Evolutionary conservation across 2,329 filamentous ascomycete species (phyloP).

Genomic region (Diatrype stigma): DNA sequence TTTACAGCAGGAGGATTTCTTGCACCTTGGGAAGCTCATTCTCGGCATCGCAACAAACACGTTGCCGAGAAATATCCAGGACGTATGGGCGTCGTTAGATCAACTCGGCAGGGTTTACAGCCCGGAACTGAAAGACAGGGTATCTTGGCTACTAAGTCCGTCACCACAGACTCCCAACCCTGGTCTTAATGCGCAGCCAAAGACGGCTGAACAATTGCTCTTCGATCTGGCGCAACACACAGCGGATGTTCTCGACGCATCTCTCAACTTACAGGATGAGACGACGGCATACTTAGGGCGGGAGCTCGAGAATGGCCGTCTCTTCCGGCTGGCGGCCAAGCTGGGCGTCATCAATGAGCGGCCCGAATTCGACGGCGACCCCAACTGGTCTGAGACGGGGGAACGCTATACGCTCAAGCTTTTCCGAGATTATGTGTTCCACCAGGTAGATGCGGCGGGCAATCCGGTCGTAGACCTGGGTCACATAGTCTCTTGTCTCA

Average conservation of each 20-base stretch:
- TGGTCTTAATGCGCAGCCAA: slow-evolving; percentile 33
- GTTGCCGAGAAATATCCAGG: slow-evolving; percentile 48
- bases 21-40: slow-evolving; percentile 78
- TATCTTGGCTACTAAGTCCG: slow-evolving; percentile 76
- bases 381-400: slow-evolving; percentile 84
- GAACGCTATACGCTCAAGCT: slow-evolving; percentile 91
- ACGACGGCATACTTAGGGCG: slow-evolving; percentile 66
- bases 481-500: slow-evolving; percentile 81
- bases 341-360: slow-evolving; percentile 86
- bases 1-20: slow-evolving; percentile 81
- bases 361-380: slow-evolving; percentile 74
- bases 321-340: slow-evolving; percentile 77
- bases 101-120: slow-evolving; percentile 74
- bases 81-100: slow-evolving; percentile 68
- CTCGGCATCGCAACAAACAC: slow-evolving; percentile 75
- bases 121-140: slow-evolving; percentile 69
- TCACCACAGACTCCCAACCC: slow-evolving; percentile 40
- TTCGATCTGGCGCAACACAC: slow-evolving; percentile 74
- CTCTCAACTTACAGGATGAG: slow-evolving; percentile 75
- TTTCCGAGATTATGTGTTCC: slow-evolving; percentile 95
- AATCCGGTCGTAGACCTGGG: slow-evolving; percentile 81
- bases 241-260: slow-evolving; percentile 69
- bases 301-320: slow-evolving; percentile 85
- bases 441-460: slow-evolving; percentile 83
- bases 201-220: slow-evolving; percentile 76